These are phyloP conservation scores for Acacia melanoxylon DNA, from an alignment of 306 rosid species.

Conservation along the genomic window DNA sequence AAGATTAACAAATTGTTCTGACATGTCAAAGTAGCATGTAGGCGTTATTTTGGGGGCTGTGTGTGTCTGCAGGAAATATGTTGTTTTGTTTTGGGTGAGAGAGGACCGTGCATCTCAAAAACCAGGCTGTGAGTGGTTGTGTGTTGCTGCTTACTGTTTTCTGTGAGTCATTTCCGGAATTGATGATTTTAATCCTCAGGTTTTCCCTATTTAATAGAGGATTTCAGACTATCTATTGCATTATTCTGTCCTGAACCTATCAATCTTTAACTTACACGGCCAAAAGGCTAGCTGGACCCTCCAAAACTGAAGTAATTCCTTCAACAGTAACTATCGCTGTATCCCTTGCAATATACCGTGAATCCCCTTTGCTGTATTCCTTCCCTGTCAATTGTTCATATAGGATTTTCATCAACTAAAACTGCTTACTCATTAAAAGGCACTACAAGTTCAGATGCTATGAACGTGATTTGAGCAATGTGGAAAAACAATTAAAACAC, in stretches of 20 bases:
- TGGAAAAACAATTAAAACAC: constrained; percentile 28
- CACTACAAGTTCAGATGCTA: background rate
- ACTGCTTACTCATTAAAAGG: background rate
- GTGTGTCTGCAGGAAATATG: background rate
- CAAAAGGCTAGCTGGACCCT: constrained; percentile 87
- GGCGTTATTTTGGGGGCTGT: background rate
- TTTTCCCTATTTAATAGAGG: background rate
- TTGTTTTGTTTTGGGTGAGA: background rate
- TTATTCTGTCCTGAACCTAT: background rate
- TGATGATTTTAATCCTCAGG: background rate
- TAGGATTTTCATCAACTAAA: constrained; percentile 17
- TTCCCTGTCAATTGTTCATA: constrained; percentile 62
- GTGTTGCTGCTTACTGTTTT: background rate
- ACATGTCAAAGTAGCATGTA: background rate
- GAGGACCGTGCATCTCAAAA: background rate
- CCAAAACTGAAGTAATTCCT: constrained; percentile 74
- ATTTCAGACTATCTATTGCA: background rate
- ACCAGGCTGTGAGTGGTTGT: background rate
- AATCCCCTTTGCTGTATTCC: constrained; percentile 98
- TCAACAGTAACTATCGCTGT: constrained; percentile 72
- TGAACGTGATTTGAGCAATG: background rate
- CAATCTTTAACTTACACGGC: constrained; percentile 63
- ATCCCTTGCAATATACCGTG: constrained; percentile 82
- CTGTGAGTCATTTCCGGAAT: background rate
- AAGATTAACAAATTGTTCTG: background rate